A percentile compares a stretch with the other conserved stretches of the same genome.
These are phyloP conservation scores for Ogataea glucozyma DNA, from an alignment of 805 yeast species.

Conservation along the genomic window DNA sequence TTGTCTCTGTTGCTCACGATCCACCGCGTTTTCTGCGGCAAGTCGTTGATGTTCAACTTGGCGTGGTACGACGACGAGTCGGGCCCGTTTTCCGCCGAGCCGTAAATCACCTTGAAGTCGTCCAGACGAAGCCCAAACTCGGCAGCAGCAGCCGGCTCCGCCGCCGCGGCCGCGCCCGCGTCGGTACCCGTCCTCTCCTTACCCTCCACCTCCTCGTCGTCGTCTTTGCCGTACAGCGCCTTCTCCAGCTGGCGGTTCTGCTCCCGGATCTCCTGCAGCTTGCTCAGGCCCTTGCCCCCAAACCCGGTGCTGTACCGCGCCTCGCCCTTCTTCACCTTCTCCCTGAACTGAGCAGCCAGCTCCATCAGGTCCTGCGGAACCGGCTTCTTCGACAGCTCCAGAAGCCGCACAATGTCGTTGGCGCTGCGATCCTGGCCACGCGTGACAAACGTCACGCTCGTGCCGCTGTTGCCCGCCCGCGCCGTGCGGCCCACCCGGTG, in stretches of 20 bases:
- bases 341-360: slow-evolving; percentile 57
- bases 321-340: slow-evolving; percentile 66
- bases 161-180: slow-evolving; percentile 23
- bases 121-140: slow-evolving; percentile 29
- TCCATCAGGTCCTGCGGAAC: slow-evolving; percentile 51
- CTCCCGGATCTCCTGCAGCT: slow-evolving; percentile 63
- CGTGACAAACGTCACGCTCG: slow-evolving; percentile 67
- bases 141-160: slow-evolving; percentile 2
- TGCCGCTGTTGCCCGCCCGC: slow-evolving; percentile 80
- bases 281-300: slow-evolving; percentile 90
- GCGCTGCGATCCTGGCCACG: slow-evolving; percentile 63
- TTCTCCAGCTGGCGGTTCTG: slow-evolving; percentile 51
- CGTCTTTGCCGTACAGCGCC: slow-evolving; percentile 43
- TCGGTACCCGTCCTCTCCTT: slow-evolving; percentile 27
- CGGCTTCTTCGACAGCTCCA: slow-evolving; percentile 54
- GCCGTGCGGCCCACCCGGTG: slow-evolving; percentile 97
- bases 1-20: slow-evolving; percentile 67
- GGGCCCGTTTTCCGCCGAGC: slow-evolving; percentile 44
- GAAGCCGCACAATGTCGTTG: slow-evolving; percentile 67
- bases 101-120: slow-evolving; percentile 49
- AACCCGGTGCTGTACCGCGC: slow-evolving; percentile 71
- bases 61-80: slow-evolving; percentile 59
- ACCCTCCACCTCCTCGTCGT: slow-evolving; percentile 22
- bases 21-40: slow-evolving; percentile 83
- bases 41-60: slow-evolving; percentile 74